phyloP scores from a whole-genome alignment of 1,139 yeast species.

The Blastobotrys buckinghamii region DNA sequence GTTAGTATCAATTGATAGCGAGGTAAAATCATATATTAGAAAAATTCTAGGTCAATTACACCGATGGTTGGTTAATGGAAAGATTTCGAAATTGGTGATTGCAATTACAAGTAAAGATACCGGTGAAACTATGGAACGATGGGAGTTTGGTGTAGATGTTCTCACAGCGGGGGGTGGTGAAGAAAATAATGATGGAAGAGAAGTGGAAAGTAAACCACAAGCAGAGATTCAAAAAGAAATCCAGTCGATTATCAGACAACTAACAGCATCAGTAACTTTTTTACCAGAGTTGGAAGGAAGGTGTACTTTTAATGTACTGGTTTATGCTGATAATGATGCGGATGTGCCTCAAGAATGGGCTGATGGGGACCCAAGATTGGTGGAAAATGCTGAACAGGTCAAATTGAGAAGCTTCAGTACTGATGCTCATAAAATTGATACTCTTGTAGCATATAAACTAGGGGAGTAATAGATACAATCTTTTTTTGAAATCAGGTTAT shows the following conservation, averaged over 20 bases:
- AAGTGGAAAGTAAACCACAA: conserved; percentile 32
- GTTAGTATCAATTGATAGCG: conserved; percentile 69
- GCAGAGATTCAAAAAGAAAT: conserved; percentile 66
- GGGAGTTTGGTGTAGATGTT: conserved; percentile 73
- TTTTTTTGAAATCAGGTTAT: no score
- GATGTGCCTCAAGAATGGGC: conserved; percentile 82
- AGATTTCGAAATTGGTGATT: conserved; percentile 62
- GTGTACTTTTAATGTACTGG: conserved; percentile 81
- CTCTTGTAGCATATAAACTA: conserved; percentile 64
- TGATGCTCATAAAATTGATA: conserved; percentile 62
- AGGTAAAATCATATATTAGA: conserved; percentile 62
- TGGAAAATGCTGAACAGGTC: conserved; percentile 59
- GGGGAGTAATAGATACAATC: conserved; percentile 16
- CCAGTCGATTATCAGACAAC: conserved; percentile 80
- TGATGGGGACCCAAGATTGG: conserved; percentile 61
- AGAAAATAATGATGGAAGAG: conserved; percentile 10
- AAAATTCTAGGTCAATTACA: conserved; percentile 71
- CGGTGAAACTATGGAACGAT: conserved; percentile 68
- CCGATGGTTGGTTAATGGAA: conserved; percentile 72
- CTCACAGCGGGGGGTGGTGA: conserved; percentile 17
- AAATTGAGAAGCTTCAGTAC: conserved; percentile 68
- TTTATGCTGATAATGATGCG: conserved; percentile 70
- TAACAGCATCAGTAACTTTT: conserved; percentile 82
- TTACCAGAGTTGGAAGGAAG: conserved; percentile 66
- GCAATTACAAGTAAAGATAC: conserved; percentile 64